Evolutionary conservation across 2,329 filamentous ascomycete genomes (phyloP), one percentile per base, ranked within the genome.

Genomic region (Thyridium curvatum): DNA sequence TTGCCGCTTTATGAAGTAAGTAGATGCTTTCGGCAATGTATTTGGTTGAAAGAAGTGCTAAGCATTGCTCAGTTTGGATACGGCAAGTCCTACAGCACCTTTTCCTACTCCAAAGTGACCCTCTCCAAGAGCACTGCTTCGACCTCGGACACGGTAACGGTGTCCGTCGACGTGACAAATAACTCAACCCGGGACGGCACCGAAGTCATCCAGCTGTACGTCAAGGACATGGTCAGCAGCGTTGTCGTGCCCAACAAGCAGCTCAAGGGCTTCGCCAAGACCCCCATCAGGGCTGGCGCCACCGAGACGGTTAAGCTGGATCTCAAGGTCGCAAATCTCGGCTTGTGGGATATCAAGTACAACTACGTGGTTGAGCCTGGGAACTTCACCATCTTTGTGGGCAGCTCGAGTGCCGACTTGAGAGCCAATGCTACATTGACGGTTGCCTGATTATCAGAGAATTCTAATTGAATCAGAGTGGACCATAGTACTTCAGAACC

Each of bases 331-430:
- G 69, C 76, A 10, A 54, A 72, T 17, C 65, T 82, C 45, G 71
- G 71, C 9, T 63, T 79, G 2, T 80, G 77, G 34, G 62, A 80
- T 53, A 74, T 68, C 1, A 68, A 69, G 44, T 83, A 86, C 79
- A 62, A 81, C 55, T 87, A 87, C 56, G 79, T 85, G 17, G 82
- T 88, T 30, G 84, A 88, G 67, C 74, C 74, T 3, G 84, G 84
- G 2, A 71, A 80, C 31, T 88, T 87, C 54, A 59, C 69, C 5
- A 63, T 86, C 9, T 64, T 71, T 39, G 72, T 82, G 13, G 84
- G 82, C n/a, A 69, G 65, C 38, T 74, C 71, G 17, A 82, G 77
- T 47, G 61, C 62, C 39, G 72, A 80, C 54, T 52, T 82, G 40
- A 69, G 69, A 46, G 64, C 63, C 0, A 80, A 76, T 50, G 66